phyloP scores from a whole-genome alignment of 768 basidiomycete genomes.

The Trametes gibbosa region DNA sequence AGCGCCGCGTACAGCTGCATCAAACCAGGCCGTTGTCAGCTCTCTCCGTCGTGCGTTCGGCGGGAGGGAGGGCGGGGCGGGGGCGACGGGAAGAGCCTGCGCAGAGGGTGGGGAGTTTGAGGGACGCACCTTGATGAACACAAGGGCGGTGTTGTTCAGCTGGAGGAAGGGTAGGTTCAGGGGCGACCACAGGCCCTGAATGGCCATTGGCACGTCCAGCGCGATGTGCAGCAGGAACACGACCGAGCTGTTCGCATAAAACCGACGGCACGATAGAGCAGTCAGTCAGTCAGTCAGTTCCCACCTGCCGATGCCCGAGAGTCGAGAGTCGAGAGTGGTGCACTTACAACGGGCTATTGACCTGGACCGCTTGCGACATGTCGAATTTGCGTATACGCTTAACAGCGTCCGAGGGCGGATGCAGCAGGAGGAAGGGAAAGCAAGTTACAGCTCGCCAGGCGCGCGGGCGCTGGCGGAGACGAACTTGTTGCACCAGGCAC shows the following conservation, averaged over 20 bases:
- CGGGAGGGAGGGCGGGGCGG: too few species aligned
- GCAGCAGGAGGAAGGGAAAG: neutral
- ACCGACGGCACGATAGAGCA: too few species aligned
- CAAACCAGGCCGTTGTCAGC: neutral
- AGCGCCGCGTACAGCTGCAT: slow-evolving; percentile 67
- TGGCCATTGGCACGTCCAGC: slow-evolving; percentile 71
- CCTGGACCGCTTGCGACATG: slow-evolving; percentile 21
- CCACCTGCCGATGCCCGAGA: too few species aligned
- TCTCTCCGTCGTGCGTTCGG: neutral
- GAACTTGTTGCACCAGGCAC: slow-evolving; percentile 9
- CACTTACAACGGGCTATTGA: slow-evolving; percentile 21
- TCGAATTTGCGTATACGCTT: neutral
- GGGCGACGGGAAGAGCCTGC: too few species aligned
- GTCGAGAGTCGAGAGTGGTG: too few species aligned
- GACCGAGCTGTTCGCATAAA: slow-evolving; percentile 46
- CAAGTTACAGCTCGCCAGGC: neutral
- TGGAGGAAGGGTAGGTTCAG: slow-evolving; percentile 68
- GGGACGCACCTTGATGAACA: slow-evolving; percentile 73
- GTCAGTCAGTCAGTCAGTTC: too few species aligned
- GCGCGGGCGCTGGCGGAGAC: neutral
- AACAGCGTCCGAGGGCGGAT: neutral
- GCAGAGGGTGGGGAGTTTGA: too few species aligned
- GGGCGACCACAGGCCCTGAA: slow-evolving; percentile 73
- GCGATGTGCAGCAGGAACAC: slow-evolving; percentile 81
- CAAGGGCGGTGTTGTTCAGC: slow-evolving; percentile 78